Evolutionary conservation across 192 early-diverging fungal species (phyloP), one percentile per base, ranked within the genome.

Genomic region (Physocladia obscura): DNA sequence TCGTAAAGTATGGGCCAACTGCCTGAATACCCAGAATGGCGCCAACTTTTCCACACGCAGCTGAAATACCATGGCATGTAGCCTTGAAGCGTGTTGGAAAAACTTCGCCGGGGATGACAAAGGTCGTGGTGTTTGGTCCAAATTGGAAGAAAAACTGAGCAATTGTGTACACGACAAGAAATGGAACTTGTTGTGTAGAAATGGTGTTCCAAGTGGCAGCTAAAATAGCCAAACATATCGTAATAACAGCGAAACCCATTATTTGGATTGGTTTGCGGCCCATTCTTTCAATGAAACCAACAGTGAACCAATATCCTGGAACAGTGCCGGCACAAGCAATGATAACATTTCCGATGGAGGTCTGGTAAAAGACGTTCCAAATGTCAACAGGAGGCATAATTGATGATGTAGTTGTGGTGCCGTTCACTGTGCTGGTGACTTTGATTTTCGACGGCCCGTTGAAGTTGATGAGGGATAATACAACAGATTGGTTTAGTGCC

Each of bases 281-380:
- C 34, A 92, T 69, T 62, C 76, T 77, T 61, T 99, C 97, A 37
- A 99, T 91, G 22, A 89, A 79, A 61, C 91, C 90, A 67, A 99
- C 94, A 2, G 91, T 81, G 75, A 99, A 82, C 92, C 92, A 96
- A 89, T 97, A 99, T 47, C 97, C 97, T 35, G 97, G 97, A 5
- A 99, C 72, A 49, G 76, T 78, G 49, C 78, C 78, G 39, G 62
- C 50, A 47, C 65, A 77, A 47, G 92, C 91, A 75, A 99, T 89
- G 72, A 95, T 95, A 71, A 95, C 85, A 84, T 91, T 95, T 65
- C 97, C 97, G 70, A 94, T 77, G 24, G 92, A 78, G 50, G 70
- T 76, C 19, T 67, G 57, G 64, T 67, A 77, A 67, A 57, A 73
- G 1, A 59, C 19, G 26, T 68, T 49, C 69, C 74, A 73, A 27